Evolutionary conservation across 2,329 filamentous ascomycete genomes (phyloP), one percentile per base, ranked within the genome.

Genomic region (Talaromyces amestolkiae): DNA sequence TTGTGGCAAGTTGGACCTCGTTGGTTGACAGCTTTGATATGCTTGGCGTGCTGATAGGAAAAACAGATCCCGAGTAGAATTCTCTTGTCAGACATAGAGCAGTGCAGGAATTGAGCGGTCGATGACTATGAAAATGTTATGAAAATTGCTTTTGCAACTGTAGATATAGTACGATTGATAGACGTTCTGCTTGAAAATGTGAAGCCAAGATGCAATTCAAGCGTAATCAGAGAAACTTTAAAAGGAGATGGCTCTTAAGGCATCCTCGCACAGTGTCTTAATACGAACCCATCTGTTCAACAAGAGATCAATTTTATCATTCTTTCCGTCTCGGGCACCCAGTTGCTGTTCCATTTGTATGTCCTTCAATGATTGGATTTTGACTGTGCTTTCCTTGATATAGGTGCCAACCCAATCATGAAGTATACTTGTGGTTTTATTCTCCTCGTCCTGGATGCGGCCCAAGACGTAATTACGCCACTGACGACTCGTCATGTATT

Each of bases 271-370:
- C 53, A 80, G 69, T n/a, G 64, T 63, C 64, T 68, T 69, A 58
- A 81, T 80, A 67, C 80, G 78, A 63, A 51, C 70, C 79, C 78
- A 81, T 49, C 79, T 72, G 35, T 69, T 74, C 51, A 75, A 43
- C 64, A 80, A 59, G 59, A 35, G 68, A 68, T 35, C 71, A 68
- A 59, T 70, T 61, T 67, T 73, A 76, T 27, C 64, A 61, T 24
- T 67, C 68, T 65, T 72, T 67, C 2, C 1, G 3, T 17, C 17
- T 58, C 11, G 19, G 6, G 27, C 59, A 24, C 58, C 51, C 7
- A 66, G 66, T 33, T 62, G 60, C 49, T 65, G 45, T 45, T 33
- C 39, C 37, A 35, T 35, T 35, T 65, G 53, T 22, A 69, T 59
- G 19, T 70, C 60, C 22, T 68, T 67, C 68, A 78, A 62, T 11